Base-by-base conservation (phyloP, 2,329 filamentous ascomycete genomes). In the Cadophora luteo-olivacea region DNA sequence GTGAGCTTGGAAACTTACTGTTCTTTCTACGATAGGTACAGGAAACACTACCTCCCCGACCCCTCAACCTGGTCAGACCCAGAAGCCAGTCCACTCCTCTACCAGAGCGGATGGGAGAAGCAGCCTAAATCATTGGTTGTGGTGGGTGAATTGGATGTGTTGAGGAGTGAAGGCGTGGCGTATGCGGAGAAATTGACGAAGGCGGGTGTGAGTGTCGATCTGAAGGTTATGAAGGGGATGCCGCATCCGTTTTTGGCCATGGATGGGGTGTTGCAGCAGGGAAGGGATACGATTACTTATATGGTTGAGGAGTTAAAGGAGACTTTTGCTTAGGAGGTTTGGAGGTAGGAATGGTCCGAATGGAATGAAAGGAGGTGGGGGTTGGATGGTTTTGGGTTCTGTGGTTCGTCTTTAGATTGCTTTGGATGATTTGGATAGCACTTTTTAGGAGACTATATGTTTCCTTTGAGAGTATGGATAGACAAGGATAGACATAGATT, bases 181-280 rank as follows among this genome's bases (percentile, higher is more conserved):
- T 86, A 86, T 75, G 85, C 80, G 3, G 75, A 80, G 70, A 86
- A 83, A 73, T 73, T 89, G 66, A 70, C 71, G 16, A 76, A 78
- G 1, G 82, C 82, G 1, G 85, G 85, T 0, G 83, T 86, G 0
- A 60, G 74, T n/a, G 82, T 82, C 3, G 80, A 85, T 57, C 73
- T 86, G 41, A 80, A 84, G 68, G 76, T 85, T 24, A 84, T 86
- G 82, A 80, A 82, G 72, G 84, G 85, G 0, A 84, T 86, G 81
- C 85, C 85, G 4, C 86, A 88, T 79, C 84, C 85, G 0, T 88
- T 88, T 74, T 79, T 87, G 64, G 85, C 84, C 1, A 87, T 88
- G 85, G 85, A 88, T 73, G 84, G 79, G 1, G 85, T 80, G 1
- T 75, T 88, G 60, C 81, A 85, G 66, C 85, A 84, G 65, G 86